Conservation (phyloP, 116 monocot species). For the Dioscorea cayenensis region DNA sequence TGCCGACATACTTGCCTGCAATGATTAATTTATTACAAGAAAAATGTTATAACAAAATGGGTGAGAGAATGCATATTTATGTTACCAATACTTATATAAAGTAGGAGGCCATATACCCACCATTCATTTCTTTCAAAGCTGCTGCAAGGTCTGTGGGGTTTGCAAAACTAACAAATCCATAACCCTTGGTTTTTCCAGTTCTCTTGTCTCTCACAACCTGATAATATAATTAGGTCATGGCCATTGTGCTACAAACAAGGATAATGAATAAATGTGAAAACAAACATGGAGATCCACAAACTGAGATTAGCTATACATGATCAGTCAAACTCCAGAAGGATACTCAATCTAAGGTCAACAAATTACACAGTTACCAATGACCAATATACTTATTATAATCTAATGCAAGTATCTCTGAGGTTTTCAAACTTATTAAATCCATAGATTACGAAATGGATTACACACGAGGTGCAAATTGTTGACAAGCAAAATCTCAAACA, state of each 20-base stretch:
- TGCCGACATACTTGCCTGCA: conserved; percentile 91
- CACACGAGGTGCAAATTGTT: too few species aligned
- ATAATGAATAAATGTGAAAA: background rate
- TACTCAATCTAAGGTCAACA: background rate
- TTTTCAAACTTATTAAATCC: background rate
- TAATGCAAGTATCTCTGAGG: background rate
- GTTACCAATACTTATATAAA: background rate
- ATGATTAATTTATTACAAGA: background rate
- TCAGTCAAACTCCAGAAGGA: background rate
- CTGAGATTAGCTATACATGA: too few species aligned
- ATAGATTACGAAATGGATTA: background rate
- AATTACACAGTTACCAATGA: background rate
- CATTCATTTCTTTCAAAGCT: conserved; percentile 94
- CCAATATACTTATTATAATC: background rate
- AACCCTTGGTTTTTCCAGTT: conserved; percentile 90
- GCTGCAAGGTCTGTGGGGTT: conserved; percentile 69
- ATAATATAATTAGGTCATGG: too few species aligned
- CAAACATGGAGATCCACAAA: background rate
- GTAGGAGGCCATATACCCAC: conserved; percentile 18
- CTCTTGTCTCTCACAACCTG: conserved; percentile 95
- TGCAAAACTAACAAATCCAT: conserved; percentile 91
- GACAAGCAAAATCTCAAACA: too few species aligned
- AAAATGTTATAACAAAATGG: background rate
- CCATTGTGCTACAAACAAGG: background rate
- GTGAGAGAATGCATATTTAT: background rate